A percentile compares a stretch with the other conserved stretches of the same genome.
phyloP scores from a whole-genome alignment of 2,329 filamentous ascomycete genomes.

The Huntiella abstrusa region DNA sequence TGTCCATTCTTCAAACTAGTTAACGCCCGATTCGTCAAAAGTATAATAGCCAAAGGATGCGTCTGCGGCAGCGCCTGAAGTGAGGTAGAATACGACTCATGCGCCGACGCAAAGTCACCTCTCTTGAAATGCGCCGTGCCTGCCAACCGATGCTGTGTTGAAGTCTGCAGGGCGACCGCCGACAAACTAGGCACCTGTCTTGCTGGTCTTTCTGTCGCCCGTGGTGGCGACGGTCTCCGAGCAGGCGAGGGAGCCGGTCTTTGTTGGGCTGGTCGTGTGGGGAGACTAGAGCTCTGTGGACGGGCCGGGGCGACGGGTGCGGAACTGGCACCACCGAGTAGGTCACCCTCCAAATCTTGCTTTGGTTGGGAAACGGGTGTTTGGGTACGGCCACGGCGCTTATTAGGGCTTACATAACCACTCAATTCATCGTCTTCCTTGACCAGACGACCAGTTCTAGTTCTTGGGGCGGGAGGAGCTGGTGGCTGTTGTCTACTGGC shows the following conservation, averaged over 20 bases:
- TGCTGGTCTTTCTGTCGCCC: constrained; percentile 26
- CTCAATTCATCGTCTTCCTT: constrained; percentile 66
- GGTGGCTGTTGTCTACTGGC: constrained; percentile 1
- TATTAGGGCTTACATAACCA: constrained; percentile 71
- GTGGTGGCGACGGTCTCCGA: constrained; percentile 16
- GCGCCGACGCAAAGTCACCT: constrained; percentile 77
- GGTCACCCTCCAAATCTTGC: constrained; percentile 35
- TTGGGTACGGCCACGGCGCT: constrained; percentile 50
- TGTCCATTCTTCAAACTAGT: constrained; percentile 85
- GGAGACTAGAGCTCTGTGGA: constrained; percentile 17
- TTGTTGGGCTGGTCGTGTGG: constrained; percentile 15
- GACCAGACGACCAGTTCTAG: constrained; percentile 50
- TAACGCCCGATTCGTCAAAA: constrained; percentile 78
- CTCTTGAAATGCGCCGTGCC: constrained; percentile 85
- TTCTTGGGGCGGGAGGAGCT: constrained; percentile 12
- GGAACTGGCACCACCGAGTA: constrained; percentile 32
- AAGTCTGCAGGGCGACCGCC: constrained; percentile 49
- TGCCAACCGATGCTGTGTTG: constrained; percentile 57
- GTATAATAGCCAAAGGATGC: constrained; percentile 73
- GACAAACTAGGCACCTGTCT: constrained; percentile 50
- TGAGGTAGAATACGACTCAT: constrained; percentile 63
- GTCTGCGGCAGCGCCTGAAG: constrained; percentile 52
- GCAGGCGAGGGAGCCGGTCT: constrained; percentile 22
- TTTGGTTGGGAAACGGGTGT: constrained; percentile 23
- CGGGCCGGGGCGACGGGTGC: constrained; percentile 16